A percentile compares a stretch with the other conserved stretches of the same genome.
These are phyloP conservation scores for Clathrospora elynae DNA, from an alignment of 2,329 filamentous ascomycete genomes.

Conservation along the genomic window DNA sequence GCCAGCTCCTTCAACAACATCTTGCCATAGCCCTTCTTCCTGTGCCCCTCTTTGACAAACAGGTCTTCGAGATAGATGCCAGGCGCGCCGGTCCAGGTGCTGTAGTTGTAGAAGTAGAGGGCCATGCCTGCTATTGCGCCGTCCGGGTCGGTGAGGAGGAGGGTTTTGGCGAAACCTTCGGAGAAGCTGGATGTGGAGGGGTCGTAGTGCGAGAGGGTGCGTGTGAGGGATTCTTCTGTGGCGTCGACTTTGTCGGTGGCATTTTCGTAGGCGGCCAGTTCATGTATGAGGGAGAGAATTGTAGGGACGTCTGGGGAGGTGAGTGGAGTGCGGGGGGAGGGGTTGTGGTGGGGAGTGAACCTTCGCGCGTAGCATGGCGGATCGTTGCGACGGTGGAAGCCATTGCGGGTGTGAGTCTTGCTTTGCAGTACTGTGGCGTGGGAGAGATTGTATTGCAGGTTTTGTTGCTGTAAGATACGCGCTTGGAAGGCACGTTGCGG, in stretches of 20 bases:
- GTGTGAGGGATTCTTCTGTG: constrained; percentile 72
- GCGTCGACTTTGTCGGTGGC: constrained; percentile 75
- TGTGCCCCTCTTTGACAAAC: constrained; percentile 73
- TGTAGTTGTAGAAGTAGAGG: constrained; percentile 94
- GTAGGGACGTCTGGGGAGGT: constrained; percentile 69
- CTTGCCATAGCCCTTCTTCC: constrained; percentile 81
- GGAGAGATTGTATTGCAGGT: not conserved
- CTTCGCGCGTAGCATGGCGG: constrained; percentile 65
- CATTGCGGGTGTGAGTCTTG: constrained; percentile 24
- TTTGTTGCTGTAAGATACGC: constrained; percentile 10
- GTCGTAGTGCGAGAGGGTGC: constrained; percentile 78
- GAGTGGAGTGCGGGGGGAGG: not conserved
- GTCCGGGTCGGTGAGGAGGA: constrained; percentile 62
- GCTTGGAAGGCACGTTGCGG: constrained; percentile 19
- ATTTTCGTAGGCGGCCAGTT: constrained; percentile 87
- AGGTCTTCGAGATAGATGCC: constrained; percentile 94
- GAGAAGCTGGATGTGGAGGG: constrained; percentile 49
- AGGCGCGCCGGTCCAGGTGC: constrained; percentile 84
- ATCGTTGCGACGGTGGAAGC: constrained; percentile 49
- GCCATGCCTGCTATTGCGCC: constrained; percentile 72
- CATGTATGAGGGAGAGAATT: constrained; percentile 83
- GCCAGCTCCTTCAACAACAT: constrained; percentile 75
- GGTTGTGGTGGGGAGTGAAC: constrained; percentile 44
- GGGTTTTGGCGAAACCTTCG: constrained; percentile 73
- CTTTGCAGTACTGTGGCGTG: not conserved